These are phyloP conservation scores for Neurospora sp. DNA, from an alignment of 495 filamentous ascomycete species.

Conservation along the genomic window DNA sequence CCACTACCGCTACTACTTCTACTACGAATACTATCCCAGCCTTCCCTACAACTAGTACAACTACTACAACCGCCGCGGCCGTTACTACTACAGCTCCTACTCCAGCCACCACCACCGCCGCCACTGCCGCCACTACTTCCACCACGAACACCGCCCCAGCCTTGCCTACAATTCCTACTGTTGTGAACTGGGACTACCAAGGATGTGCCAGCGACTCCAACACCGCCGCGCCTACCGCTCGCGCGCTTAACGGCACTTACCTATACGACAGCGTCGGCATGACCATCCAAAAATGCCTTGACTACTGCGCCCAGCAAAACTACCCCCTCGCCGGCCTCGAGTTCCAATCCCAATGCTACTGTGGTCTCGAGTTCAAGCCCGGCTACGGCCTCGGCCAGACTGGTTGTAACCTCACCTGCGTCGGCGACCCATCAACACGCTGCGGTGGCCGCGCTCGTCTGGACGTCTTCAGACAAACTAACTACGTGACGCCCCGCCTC, in stretches of 20 bases:
- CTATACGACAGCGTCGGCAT: constrained; percentile 14
- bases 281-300: constrained; percentile 34
- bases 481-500: constrained; percentile 3
- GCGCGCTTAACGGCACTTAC: constrained; percentile 7
- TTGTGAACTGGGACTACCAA: constrained; percentile 25
- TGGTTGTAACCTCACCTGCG: constrained; percentile 24
- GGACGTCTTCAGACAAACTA: constrained; percentile 13
- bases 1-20: not conserved
- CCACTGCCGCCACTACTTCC: not conserved
- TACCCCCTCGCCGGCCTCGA: constrained; percentile 32
- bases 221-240: constrained; percentile 4
- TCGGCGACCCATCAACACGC: constrained; percentile 13
- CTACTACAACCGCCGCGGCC: constrained; percentile 13
- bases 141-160: constrained; percentile 11
- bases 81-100: not conserved
- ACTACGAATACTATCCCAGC: not conserved
- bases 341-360: constrained; percentile 33
- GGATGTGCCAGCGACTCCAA: constrained; percentile 41
- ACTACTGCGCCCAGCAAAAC: constrained; percentile 24
- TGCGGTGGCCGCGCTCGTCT: constrained; percentile 19
- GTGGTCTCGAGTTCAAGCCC: constrained; percentile 19
- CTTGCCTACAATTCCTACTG: constrained; percentile 17
- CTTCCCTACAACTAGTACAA: not conserved
- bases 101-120: not conserved
- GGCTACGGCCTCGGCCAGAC: constrained; percentile 13